Percentiles rank a stretch among this genome's conserved stretches.
Evolutionary conservation across 2,329 filamentous ascomycete genomes (phyloP).

Genomic region (Diaporthe sp.): DNA sequence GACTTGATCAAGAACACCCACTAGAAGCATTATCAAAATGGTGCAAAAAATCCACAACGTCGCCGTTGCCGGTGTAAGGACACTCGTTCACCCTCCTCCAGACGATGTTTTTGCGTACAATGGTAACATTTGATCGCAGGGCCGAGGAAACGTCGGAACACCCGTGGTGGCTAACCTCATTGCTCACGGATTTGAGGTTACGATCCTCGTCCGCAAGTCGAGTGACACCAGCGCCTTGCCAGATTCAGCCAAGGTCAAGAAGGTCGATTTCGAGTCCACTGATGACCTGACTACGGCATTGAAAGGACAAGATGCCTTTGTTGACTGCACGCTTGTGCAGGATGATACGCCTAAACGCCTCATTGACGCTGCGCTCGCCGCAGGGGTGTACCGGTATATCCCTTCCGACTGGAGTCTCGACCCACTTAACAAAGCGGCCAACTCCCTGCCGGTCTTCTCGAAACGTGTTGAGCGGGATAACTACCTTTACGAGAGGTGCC

Average conservation of each 20-base stretch:
- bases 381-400: conserved; percentile 29
- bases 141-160: conserved; percentile 9
- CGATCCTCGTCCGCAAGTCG: conserved; percentile 1
- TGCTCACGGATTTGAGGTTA: conserved; percentile 5
- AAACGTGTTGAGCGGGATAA: conserved; percentile 11
- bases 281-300: conserved; percentile 16
- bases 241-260: conserved; percentile 10
- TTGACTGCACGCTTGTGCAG: conserved; percentile 25
- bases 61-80: conserved; percentile 6
- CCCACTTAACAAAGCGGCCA: conserved; percentile 35
- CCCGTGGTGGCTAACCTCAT: conserved; percentile 12
- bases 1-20: neutral
- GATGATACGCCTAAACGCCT: conserved; percentile 22
- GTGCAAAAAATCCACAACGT: neutral
- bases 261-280: conserved; percentile 14
- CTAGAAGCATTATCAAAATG: neutral
- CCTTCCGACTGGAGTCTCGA: conserved; percentile 32
- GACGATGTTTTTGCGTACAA: neutral
- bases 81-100: neutral
- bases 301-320: conserved; percentile 20
- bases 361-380: conserved; percentile 17
- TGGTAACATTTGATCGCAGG: neutral
- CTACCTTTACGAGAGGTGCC: conserved; percentile 13
- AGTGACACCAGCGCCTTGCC: conserved; percentile 5
- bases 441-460: conserved; percentile 41